Conservation (phyloP, 2,329 filamentous ascomycete genomes). For the Rhytidhysteron rufulum region DNA sequence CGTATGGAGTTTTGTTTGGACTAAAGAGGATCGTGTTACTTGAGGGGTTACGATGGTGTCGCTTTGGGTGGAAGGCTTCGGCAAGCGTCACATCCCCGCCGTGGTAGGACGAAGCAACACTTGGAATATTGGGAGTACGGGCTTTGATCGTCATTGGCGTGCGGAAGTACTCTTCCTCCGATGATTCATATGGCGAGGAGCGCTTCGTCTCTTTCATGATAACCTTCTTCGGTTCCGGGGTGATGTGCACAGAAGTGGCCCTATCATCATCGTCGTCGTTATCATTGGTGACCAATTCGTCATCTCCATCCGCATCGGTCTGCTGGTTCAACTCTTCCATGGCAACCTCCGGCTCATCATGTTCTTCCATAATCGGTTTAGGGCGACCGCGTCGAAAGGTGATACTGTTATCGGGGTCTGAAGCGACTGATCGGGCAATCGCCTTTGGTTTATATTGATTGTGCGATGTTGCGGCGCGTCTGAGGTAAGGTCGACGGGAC, state of each 20-base stretch:
- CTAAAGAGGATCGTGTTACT: slow-evolving; percentile 83
- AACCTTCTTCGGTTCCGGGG: slow-evolving; percentile 3
- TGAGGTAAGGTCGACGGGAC: slow-evolving; percentile 49
- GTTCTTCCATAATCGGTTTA: slow-evolving; percentile 43
- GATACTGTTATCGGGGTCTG: slow-evolving; percentile 53
- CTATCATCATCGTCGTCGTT: slow-evolving; percentile 59
- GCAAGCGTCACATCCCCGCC: slow-evolving; percentile 27
- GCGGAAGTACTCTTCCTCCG: slow-evolving; percentile 41
- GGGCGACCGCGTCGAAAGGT: slow-evolving; percentile 29
- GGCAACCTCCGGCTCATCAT: slow-evolving; percentile 36
- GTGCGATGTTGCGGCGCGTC: slow-evolving; percentile 46
- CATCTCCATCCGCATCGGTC: slow-evolving; percentile 83
- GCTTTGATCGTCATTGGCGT: slow-evolving; percentile 36
- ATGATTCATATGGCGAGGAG: slow-evolving; percentile 28
- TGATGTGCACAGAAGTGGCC: slow-evolving; percentile 23
- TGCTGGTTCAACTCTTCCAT: slow-evolving; percentile 52
- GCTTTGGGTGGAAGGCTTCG: slow-evolving; percentile 13
- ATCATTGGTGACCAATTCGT: slow-evolving; percentile 80
- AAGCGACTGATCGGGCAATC: slow-evolving; percentile 51
- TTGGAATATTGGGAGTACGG: slow-evolving; percentile 17
- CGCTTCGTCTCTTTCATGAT: slow-evolving; percentile 26
- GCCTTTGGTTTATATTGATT: slow-evolving; percentile 39
- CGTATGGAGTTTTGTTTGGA: slow-evolving; percentile 54
- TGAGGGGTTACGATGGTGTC: slow-evolving; percentile 71
- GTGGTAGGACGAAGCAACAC: slow-evolving; percentile 26